Conservation (phyloP, 805 yeast species). For the Hanseniaspora meyeri region DNA sequence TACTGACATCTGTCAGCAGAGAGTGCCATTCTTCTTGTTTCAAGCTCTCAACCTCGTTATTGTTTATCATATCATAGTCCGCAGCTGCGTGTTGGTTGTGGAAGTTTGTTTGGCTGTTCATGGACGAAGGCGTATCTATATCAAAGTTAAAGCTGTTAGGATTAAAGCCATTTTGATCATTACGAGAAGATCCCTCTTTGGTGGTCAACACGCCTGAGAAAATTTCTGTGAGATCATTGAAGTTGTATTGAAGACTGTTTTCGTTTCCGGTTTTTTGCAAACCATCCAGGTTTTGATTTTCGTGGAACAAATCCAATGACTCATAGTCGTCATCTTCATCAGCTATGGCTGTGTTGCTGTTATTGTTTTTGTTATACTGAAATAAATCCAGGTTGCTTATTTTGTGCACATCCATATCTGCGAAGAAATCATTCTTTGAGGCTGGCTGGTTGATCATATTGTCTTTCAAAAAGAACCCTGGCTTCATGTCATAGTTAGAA, state of each 20-base stretch:
- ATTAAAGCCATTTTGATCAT: background rate
- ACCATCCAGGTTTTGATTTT: background rate
- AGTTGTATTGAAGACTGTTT: slow-evolving; percentile 2
- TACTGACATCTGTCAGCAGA: background rate
- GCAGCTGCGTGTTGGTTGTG: background rate
- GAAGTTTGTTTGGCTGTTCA: background rate
- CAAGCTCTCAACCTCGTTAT: background rate
- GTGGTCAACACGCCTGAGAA: background rate
- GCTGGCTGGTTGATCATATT: background rate
- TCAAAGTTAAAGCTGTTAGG: slow-evolving; percentile 1
- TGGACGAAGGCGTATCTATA: slow-evolving; percentile 1
- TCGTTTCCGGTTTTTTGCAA: background rate
- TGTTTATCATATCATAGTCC: background rate
- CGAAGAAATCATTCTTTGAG: background rate
- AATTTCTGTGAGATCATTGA: background rate
- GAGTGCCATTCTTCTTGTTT: slow-evolving; percentile 2
- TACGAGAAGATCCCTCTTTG: background rate
- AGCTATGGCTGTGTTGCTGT: background rate
- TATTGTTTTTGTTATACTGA: background rate
- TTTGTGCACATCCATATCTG: background rate
- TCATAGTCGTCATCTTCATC: slow-evolving; percentile 12
- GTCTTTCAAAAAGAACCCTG: slow-evolving; percentile 7
- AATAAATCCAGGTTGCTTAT: background rate
- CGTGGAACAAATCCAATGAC: slow-evolving; percentile 8
- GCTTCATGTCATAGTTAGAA: slow-evolving; percentile 9